Conservation (phyloP, 257 asterid genomes). For the Paulownia fortunei region DNA sequence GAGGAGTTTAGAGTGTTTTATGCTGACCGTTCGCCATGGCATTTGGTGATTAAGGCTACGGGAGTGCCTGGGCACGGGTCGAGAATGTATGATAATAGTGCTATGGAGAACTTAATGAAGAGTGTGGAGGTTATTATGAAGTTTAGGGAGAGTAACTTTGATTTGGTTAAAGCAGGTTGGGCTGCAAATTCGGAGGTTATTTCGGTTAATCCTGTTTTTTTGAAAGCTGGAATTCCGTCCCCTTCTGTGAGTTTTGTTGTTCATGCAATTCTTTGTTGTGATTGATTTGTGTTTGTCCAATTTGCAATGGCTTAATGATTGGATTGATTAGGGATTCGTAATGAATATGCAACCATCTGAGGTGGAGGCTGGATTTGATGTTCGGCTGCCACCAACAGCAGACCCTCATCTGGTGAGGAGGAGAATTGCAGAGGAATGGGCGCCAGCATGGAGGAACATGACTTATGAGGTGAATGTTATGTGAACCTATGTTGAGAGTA, state of each 20-base stretch:
- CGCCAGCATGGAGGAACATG: constrained; percentile 91
- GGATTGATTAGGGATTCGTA: constrained; percentile 66
- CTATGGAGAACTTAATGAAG: constrained; percentile 91
- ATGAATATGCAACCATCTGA: constrained; percentile 99
- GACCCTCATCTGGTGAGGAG: constrained; percentile 74
- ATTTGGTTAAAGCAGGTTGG: constrained; percentile 74
- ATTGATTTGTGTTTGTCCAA: constrained; percentile 14
- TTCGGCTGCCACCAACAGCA: constrained; percentile 82
- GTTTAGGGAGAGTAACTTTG: constrained; percentile 81
- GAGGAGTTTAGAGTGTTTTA: constrained; percentile 90
- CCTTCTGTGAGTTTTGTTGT: constrained; percentile 52
- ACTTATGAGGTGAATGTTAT: constrained; percentile 61
- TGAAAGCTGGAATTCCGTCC: constrained; percentile 84
- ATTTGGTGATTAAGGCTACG: constrained; percentile 69
- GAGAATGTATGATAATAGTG: constrained; percentile 73
- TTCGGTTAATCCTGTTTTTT: constrained; percentile 81
- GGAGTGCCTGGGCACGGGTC: constrained; percentile 94
- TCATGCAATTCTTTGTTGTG: constrained; percentile 18
- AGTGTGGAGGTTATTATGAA: constrained; percentile 77
- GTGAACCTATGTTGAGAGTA: neutral
- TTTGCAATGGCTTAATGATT: constrained; percentile 24
- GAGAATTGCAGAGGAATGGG: constrained; percentile 90
- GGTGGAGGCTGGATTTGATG: constrained; percentile 90
- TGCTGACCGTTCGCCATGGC: constrained; percentile 90
- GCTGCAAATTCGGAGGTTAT: constrained; percentile 80